phyloP scores from a whole-genome alignment of 2,329 filamentous ascomycete species.

The Torrubiella hemipterigena region DNA sequence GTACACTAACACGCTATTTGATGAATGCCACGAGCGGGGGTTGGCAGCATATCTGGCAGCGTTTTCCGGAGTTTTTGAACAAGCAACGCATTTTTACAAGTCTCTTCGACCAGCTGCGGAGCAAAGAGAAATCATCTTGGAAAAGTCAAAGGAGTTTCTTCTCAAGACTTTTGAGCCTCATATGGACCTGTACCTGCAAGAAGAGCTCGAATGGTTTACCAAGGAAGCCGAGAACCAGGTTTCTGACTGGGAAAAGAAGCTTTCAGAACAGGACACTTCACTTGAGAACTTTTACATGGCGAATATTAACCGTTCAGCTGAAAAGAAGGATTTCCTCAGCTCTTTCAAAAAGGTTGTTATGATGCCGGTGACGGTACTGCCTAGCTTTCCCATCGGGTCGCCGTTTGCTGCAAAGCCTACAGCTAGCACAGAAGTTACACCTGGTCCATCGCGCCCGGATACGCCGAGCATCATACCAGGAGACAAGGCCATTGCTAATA shows the following conservation, averaged over 20 bases:
- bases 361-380: conserved; percentile 91
- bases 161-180: conserved; percentile 77
- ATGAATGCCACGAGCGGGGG: conserved; percentile 70
- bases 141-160: conserved; percentile 56
- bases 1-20: conserved; percentile 74
- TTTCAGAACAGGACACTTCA: conserved; percentile 80
- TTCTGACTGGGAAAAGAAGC: conserved; percentile 76
- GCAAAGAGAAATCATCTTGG: conserved; percentile 46
- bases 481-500: conserved; percentile 33
- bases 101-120: conserved; percentile 56
- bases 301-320: conserved; percentile 84
- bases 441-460: conserved; percentile 34
- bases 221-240: conserved; percentile 67
- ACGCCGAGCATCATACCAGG: conserved; percentile 30
- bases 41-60: conserved; percentile 72
- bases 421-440: conserved; percentile 15
- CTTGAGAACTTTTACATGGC: conserved; percentile 94
- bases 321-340: conserved; percentile 90
- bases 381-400: conserved; percentile 50
- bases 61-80: conserved; percentile 78
- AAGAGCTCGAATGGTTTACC: conserved; percentile 81
- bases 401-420: conserved; percentile 41
- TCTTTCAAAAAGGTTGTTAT: conserved; percentile 98
- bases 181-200: conserved; percentile 83
- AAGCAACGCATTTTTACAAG: conserved; percentile 66